These are phyloP conservation scores for Phlebiopsis flavidoalba DNA, from an alignment of 768 basidiomycete genomes.

Conservation along the genomic window DNA sequence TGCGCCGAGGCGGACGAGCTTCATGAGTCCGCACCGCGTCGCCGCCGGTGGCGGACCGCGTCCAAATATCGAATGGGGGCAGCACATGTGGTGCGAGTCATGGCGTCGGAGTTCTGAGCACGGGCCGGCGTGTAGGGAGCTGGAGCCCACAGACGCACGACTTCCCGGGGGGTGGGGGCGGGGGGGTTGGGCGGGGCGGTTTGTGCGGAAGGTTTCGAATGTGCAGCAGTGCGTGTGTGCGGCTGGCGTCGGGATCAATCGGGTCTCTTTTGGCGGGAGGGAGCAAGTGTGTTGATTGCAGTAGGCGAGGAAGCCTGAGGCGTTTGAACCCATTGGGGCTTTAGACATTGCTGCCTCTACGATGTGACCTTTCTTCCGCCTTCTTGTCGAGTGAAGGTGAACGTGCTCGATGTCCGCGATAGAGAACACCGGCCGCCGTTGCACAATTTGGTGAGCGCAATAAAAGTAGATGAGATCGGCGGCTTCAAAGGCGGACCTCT, in stretches of 20 bases:
- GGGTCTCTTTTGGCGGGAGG: constrained; percentile 13
- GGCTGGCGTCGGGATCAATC: constrained; percentile 46
- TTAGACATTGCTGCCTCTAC: constrained; percentile 90
- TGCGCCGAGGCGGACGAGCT: constrained; percentile 90
- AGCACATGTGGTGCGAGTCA: constrained; percentile 92
- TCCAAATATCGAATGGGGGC: constrained; percentile 95
- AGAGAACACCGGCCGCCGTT: constrained; percentile 74
- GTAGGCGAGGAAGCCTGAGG: constrained; percentile 15
- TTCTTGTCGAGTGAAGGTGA: constrained; percentile 81
- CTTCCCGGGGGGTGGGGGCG: no score
- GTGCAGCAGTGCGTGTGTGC: constrained; percentile 85
- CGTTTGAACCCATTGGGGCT: constrained; percentile 66
- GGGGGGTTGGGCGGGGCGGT: no score
- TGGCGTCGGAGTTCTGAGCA: constrained; percentile 81
- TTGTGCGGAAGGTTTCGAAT: constrained; percentile 49
- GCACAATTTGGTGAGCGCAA: constrained; percentile 78
- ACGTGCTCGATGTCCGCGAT: constrained; percentile 81
- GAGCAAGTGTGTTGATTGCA: constrained; percentile 19
- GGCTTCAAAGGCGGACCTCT: constrained; percentile 90
- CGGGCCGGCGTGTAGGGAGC: constrained; percentile 84
- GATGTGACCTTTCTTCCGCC: constrained; percentile 78
- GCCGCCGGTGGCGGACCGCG: constrained; percentile 74
- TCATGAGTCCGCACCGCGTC: constrained; percentile 84
- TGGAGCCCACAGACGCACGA: no score
- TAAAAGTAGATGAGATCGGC: constrained; percentile 97